Conservation (phyloP, 2,329 filamentous ascomycete genomes). For the Nakataea oryzae region DNA sequence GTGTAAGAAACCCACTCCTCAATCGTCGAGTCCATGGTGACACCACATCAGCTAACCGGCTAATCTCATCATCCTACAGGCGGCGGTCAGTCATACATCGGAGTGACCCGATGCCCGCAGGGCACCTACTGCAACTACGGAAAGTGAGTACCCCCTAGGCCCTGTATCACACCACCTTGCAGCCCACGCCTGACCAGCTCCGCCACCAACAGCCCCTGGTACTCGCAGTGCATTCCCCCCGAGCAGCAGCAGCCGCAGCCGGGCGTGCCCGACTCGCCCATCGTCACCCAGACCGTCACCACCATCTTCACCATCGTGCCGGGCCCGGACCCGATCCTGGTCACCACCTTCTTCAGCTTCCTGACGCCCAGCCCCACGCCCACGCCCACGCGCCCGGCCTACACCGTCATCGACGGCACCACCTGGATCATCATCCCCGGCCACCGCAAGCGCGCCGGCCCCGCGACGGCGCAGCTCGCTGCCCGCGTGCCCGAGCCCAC, state of each 20-base stretch:
- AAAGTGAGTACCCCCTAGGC: background rate
- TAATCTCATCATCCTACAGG: background rate
- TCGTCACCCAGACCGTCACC: slow-evolving; percentile 5
- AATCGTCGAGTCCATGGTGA: too few species aligned
- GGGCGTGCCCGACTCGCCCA: slow-evolving; percentile 4
- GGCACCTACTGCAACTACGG: background rate
- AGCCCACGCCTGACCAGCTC: background rate
- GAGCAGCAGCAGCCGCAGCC: slow-evolving; percentile 3
- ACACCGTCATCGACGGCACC: slow-evolving; percentile 3
- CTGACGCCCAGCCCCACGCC: slow-evolving; percentile 5
- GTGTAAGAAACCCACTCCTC: background rate
- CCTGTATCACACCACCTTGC: background rate
- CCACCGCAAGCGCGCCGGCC: background rate
- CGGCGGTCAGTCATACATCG: background rate
- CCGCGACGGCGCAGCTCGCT: background rate
- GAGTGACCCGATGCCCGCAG: background rate
- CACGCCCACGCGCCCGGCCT: background rate
- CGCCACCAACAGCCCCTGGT: slow-evolving; percentile 4
- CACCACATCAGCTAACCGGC: background rate
- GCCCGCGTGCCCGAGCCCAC: background rate
- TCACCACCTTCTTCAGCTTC: slow-evolving; percentile 6
- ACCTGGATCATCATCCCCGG: slow-evolving; percentile 1
- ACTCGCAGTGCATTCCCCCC: slow-evolving; percentile 7
- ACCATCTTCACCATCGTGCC: slow-evolving; percentile 5
- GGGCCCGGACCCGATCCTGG: slow-evolving; percentile 2